phyloP scores from a whole-genome alignment of 73 alveolate genomes.

The Tetrahymena elliotti region DNA sequence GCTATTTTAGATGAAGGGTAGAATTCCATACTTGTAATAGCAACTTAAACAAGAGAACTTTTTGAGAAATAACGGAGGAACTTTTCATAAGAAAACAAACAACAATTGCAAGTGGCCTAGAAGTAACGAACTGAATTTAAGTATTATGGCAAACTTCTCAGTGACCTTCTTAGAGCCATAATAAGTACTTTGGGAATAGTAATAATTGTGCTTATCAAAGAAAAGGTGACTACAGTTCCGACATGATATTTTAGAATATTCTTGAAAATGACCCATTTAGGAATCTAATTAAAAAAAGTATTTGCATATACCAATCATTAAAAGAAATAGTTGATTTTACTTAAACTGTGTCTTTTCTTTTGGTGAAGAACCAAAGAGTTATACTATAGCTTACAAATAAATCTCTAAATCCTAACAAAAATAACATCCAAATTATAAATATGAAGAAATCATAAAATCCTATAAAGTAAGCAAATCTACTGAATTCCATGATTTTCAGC shows the following conservation, averaged over 20 bases:
- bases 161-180: not conserved
- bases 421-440: not conserved
- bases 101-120: conserved; percentile 30
- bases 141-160: conserved; percentile 29
- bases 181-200: conserved; percentile 20
- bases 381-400: conserved; percentile 20
- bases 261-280: not conserved
- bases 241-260: conserved; percentile 24
- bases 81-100: conserved; percentile 25
- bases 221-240: conserved; percentile 21
- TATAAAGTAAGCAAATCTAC: not conserved
- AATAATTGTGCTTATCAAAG: not conserved
- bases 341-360: conserved; percentile 25
- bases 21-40: conserved; percentile 26
- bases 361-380: conserved; percentile 37
- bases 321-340: conserved; percentile 4
- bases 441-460: not conserved
- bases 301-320: not conserved
- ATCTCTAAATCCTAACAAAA: conserved; percentile 12
- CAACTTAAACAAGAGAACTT: conserved; percentile 35
- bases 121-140: conserved; percentile 23
- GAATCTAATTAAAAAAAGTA: not conserved
- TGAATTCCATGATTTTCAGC: not conserved
- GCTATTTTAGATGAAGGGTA: conserved; percentile 30
- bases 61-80: conserved; percentile 34